phyloP scores from a whole-genome alignment of 441 rosid species.

The Biscutella laevigata region DNA sequence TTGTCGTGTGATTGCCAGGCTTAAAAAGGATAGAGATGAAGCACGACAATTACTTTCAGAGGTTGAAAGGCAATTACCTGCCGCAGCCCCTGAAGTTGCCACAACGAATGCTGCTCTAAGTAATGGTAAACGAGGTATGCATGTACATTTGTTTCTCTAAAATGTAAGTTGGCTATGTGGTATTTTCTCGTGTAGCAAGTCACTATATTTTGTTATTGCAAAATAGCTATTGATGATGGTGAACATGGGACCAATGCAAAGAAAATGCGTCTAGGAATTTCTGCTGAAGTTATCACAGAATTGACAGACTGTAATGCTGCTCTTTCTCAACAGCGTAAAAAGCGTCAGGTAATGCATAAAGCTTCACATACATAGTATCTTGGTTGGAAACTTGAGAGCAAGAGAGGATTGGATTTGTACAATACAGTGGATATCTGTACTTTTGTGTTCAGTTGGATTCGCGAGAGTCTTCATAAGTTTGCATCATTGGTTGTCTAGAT shows the following conservation, averaged over 20 bases:
- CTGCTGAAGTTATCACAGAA: constrained; percentile 53
- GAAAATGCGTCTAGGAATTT: constrained; percentile 72
- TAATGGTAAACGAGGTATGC: constrained; percentile 85
- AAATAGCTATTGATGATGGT: constrained; percentile 53
- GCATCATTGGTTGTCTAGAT: no score
- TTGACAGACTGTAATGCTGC: constrained; percentile 79
- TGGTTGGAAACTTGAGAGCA: constrained; percentile 1
- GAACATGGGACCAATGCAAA: constrained; percentile 60
- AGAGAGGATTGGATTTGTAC: constrained; percentile 1
- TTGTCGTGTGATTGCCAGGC: constrained; percentile 98
- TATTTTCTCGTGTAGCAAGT: background rate
- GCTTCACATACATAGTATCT: constrained; percentile 1
- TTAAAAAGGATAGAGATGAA: constrained; percentile 90
- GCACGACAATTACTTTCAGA: constrained; percentile 78
- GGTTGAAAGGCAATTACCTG: constrained; percentile 77
- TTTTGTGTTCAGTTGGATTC: no score
- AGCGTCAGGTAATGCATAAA: constrained; percentile 58
- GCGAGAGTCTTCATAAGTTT: no score
- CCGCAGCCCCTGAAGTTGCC: constrained; percentile 37
- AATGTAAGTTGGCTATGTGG: background rate
- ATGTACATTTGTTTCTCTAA: constrained; percentile 1
- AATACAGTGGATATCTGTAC: background rate
- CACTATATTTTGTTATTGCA: constrained; percentile 16
- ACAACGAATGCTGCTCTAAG: constrained; percentile 43
- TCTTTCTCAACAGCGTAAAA: constrained; percentile 90